Percentiles rank a stretch among this genome's conserved stretches.
Evolutionary conservation across 371 early-diverging fungal species (phyloP).

Genomic region (Fennellomyces sp.): DNA sequence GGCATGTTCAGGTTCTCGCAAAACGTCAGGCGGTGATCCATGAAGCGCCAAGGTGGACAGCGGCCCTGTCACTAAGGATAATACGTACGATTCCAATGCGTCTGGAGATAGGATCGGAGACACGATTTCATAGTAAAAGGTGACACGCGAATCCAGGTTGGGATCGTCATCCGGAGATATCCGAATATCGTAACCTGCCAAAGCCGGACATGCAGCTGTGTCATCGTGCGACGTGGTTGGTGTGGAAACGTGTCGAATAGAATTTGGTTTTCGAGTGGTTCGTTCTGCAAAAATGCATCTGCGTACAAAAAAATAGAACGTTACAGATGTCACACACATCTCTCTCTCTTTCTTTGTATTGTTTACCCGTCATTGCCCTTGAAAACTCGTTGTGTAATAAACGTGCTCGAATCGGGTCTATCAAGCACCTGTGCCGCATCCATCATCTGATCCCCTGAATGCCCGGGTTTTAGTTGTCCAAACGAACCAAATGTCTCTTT

Average conservation of each 20-base stretch:
- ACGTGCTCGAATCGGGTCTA: slow-evolving; percentile 5
- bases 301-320: not conserved
- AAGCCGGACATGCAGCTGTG: not conserved
- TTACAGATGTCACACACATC: no score
- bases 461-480: not conserved
- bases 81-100: slow-evolving; percentile 6
- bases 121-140: slow-evolving; percentile 5
- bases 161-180: slow-evolving; percentile 16
- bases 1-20: not conserved
- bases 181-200: slow-evolving; percentile 7
- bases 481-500: no score
- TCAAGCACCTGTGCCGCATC: slow-evolving; percentile 1
- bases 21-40: slow-evolving; percentile 15
- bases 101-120: not conserved
- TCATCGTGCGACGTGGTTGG: not conserved
- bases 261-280: slow-evolving; percentile 4
- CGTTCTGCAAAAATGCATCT: slow-evolving; percentile 7
- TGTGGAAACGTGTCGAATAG: slow-evolving; percentile 2
- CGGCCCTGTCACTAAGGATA: slow-evolving; percentile 17
- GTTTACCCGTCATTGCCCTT: slow-evolving; percentile 2
- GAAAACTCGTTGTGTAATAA: slow-evolving; percentile 1
- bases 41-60: slow-evolving; percentile 10
- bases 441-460: slow-evolving; percentile 18
- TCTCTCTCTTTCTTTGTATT: not conserved
- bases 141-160: slow-evolving; percentile 25